Conservation (phyloP, 148 eudicot genomes). For the Arbutus unedo region DNA sequence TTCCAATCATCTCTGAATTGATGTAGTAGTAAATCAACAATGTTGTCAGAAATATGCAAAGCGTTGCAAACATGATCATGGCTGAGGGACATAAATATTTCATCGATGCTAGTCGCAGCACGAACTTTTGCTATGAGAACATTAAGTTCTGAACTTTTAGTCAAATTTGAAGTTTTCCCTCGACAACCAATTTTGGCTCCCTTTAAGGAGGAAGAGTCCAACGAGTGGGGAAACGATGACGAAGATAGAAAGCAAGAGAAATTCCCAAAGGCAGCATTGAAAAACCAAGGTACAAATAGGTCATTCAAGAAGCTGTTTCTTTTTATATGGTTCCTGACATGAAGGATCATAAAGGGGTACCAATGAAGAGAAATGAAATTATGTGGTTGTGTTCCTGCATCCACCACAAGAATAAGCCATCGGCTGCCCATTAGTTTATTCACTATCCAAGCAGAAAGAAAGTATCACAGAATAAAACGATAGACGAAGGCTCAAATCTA, state of each 20-base stretch:
- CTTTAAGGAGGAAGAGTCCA: constrained; percentile 8
- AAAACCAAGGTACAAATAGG: not conserved
- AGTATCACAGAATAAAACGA: not conserved
- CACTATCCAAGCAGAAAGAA: not conserved
- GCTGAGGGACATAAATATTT: constrained; percentile 41
- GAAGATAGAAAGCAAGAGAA: constrained; percentile 14
- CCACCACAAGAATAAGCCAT: constrained; percentile 7
- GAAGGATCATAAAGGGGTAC: constrained; percentile 19
- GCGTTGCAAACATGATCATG: constrained; percentile 41
- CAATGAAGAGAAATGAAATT: not conserved
- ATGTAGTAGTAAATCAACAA: constrained; percentile 45
- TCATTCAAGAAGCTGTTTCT: not conserved
- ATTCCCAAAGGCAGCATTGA: not conserved
- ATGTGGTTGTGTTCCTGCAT: constrained; percentile 16
- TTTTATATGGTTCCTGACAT: constrained; percentile 18
- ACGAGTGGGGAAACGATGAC: not conserved
- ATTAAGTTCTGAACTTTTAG: constrained; percentile 31
- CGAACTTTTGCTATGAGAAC: constrained; percentile 36
- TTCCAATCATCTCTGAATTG: constrained; percentile 85
- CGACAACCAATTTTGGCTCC: constrained; percentile 14
- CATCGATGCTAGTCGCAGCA: constrained; percentile 37
- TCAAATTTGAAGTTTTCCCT: constrained; percentile 15
- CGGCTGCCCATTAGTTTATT: not conserved
- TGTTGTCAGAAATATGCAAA: constrained; percentile 34
- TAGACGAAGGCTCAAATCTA: not conserved